Percentiles rank a stretch among this genome's conserved stretches.
phyloP scores from a whole-genome alignment of 768 basidiomycete species.

The Candolleomyces aberdarensis region DNA sequence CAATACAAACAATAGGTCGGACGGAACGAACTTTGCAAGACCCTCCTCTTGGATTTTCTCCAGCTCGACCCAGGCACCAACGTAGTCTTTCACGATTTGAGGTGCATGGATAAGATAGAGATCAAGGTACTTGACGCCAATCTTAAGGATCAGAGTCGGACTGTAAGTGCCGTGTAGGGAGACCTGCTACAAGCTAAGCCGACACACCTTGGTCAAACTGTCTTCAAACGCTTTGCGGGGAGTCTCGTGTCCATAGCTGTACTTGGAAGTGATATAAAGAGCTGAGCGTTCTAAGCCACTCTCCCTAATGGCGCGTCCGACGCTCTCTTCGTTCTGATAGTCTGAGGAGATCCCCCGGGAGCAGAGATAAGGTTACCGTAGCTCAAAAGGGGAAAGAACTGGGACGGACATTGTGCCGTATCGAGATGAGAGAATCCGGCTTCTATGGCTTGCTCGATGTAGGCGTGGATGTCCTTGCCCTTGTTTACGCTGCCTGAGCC shows the following conservation, averaged over 20 bases:
- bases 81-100: conserved; percentile 16
- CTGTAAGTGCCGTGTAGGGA: too few species aligned
- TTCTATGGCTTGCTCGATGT: conserved; percentile 56
- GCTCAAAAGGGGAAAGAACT: not conserved
- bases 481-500: conserved; percentile 52
- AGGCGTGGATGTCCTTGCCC: conserved; percentile 47
- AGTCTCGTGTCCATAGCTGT: conserved; percentile 27
- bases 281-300: conserved; percentile 43
- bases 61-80: conserved; percentile 53
- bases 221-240: conserved; percentile 38
- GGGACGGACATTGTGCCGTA: conserved; percentile 49
- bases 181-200: too few species aligned
- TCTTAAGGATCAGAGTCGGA: conserved; percentile 24
- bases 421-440: conserved; percentile 63
- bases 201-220: conserved; percentile 48
- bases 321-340: conserved; percentile 35
- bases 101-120: conserved; percentile 70
- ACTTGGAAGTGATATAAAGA: conserved; percentile 58
- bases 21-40: conserved; percentile 32
- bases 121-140: conserved; percentile 59
- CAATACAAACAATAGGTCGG: not conserved
- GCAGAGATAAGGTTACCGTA: conserved; percentile 7
- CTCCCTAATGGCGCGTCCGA: conserved; percentile 25
- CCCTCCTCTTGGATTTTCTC: conserved; percentile 50
- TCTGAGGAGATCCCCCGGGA: conserved; percentile 20